Evolutionary conservation across 1,284 basidiomycete genomes (phyloP), one percentile per base, ranked within the genome.

Genomic region (Naganishia sp.): DNA sequence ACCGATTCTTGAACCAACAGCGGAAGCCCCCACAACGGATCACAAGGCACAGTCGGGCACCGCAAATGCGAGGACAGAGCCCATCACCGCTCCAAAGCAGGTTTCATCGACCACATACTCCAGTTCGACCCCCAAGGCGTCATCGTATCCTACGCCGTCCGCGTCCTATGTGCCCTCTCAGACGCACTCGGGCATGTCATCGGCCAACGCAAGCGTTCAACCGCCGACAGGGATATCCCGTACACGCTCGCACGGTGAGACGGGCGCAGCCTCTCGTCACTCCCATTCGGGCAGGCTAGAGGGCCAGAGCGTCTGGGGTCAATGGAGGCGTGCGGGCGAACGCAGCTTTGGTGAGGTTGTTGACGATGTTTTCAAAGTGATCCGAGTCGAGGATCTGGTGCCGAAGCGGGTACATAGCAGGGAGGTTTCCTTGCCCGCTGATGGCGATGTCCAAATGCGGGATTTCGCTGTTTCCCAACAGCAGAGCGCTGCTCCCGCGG

Each of bases 301-400:
- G 9, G 60, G 25, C 10, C 41, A 23, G 31, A 54, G 39, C n/a
- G 61, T 56, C 25, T 63, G 32, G 54, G 62, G 67, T 43, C 45
- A 51, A 21, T 53, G 52, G 57, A 60, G 62, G 45, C 52, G 55
- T 21, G 50, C 49, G 41, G 50, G 68, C 46, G 68, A 66, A 45
- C 55, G 68, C n/a, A 66, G 58, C 49, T 69, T 69, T 35, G 68
- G 68, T 18, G 60, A 69, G 39, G 68, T 69, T n/a, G 50, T 69
- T 18, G 58, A 52, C 15, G 58, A 58, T 43, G 68, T 69, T 15
- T 69, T 69, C 51, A 57, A 35, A 35, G 60, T 61, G 5, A 39
- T 55, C 21, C 46, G 57, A 35, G 39, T 65, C 31, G 51, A 42
- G 63, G 63, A 54, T 56, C 32, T 62, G 45, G 43, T 47, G 9